These are phyloP conservation scores for Boletus rubropictus DNA, from an alignment of 768 basidiomycete genomes.

Conservation along the genomic window DNA sequence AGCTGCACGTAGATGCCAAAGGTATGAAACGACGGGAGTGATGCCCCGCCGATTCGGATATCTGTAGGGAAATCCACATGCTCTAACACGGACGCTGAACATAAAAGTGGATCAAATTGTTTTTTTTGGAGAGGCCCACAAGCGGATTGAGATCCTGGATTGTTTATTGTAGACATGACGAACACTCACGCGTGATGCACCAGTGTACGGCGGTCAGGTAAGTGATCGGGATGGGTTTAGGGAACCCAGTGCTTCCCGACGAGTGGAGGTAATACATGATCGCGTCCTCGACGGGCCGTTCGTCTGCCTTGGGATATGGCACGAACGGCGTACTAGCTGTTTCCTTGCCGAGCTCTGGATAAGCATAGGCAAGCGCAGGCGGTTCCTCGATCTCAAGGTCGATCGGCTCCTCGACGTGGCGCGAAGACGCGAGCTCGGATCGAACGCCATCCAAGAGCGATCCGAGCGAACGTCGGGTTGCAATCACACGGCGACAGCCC, in stretches of 20 bases:
- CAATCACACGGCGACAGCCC: constrained; percentile 35
- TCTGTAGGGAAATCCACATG: constrained; percentile 4
- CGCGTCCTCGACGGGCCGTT: constrained; percentile 10
- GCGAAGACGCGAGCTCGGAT: constrained; percentile 13
- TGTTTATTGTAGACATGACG: too few species aligned
- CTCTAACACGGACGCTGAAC: constrained; percentile 7
- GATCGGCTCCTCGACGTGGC: not conserved
- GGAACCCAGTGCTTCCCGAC: constrained; percentile 46
- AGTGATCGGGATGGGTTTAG: constrained; percentile 37
- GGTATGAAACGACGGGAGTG: constrained; percentile 22
- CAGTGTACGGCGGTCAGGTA: constrained; percentile 30
- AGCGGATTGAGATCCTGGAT: too few species aligned
- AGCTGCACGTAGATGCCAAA: constrained; percentile 19
- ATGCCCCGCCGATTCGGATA: constrained; percentile 4
- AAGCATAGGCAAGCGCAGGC: constrained; percentile 8
- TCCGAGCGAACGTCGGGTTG: constrained; percentile 28
- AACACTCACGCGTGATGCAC: constrained; percentile 31
- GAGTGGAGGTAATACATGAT: constrained; percentile 40
- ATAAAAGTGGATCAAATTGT: too few species aligned
- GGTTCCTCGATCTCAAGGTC: constrained; percentile 14
- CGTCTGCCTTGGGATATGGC: constrained; percentile 1
- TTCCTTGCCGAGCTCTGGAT: constrained; percentile 7
- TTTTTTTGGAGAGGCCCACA: too few species aligned
- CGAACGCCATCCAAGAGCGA: constrained; percentile 28
- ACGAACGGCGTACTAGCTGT: not conserved